These are phyloP conservation scores for Lachancea meyersii DNA, from an alignment of 805 yeast species.

Conservation along the genomic window DNA sequence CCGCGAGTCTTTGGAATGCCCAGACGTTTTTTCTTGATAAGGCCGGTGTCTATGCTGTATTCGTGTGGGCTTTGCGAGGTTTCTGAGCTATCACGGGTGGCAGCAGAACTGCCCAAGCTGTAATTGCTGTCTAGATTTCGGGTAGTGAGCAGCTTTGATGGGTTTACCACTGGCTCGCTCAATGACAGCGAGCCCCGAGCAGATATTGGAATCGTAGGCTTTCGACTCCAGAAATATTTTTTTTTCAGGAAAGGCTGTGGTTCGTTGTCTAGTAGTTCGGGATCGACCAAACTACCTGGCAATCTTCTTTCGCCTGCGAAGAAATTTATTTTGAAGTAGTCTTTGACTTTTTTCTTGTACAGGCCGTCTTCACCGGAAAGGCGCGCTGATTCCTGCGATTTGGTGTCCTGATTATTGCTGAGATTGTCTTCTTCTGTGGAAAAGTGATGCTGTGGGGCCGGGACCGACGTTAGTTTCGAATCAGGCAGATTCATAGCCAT, in stretches of 20 bases:
- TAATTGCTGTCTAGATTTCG: conserved; percentile 1
- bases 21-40: conserved; percentile 15
- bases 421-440: neutral
- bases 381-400: neutral
- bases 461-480: neutral
- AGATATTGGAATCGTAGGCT: conserved; percentile 12
- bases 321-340: conserved; percentile 27
- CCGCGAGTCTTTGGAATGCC: conserved; percentile 46
- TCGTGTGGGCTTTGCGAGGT: conserved; percentile 1
- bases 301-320: conserved; percentile 13
- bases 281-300: conserved; percentile 3
- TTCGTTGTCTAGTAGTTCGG: conserved; percentile 11
- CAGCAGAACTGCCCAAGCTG: conserved; percentile 1
- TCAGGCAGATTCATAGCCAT: conserved; percentile 9
- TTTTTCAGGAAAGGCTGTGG: conserved; percentile 19
- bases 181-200: neutral
- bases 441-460: neutral
- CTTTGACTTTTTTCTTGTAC: conserved; percentile 20
- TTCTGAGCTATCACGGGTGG: conserved; percentile 4
- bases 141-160: conserved; percentile 5
- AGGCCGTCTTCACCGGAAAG: conserved; percentile 4
- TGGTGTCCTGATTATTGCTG: neutral
- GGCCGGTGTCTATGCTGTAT: conserved; percentile 6
- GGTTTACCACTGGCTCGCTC: conserved; percentile 8
- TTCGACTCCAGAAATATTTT: conserved; percentile 26